phyloP scores from a whole-genome alignment of 169 alveolate genomes.

The Plasmodium gallinaceum region DNA sequence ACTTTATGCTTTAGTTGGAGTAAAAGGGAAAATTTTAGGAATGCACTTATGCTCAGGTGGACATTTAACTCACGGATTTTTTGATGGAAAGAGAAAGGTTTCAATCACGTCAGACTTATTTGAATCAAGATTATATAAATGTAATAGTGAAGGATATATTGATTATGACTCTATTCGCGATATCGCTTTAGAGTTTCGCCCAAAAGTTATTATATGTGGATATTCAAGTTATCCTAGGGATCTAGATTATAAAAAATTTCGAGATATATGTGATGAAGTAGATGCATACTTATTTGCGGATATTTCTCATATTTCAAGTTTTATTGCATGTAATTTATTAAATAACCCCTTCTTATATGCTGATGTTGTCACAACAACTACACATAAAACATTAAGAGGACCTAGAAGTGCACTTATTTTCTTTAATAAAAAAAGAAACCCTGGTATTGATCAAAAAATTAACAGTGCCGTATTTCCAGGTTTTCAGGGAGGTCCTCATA shows the following conservation, averaged over 20 bases:
- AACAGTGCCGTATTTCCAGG: slow-evolving; percentile 97
- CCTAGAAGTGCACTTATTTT: slow-evolving; percentile 97
- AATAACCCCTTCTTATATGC: slow-evolving; percentile 94
- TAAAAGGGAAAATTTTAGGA: slow-evolving; percentile 97
- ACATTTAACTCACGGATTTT: slow-evolving; percentile 94
- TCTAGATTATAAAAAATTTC: slow-evolving; percentile 90
- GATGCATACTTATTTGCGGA: slow-evolving; percentile 97
- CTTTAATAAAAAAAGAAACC: slow-evolving; percentile 88
- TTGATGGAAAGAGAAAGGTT: slow-evolving; percentile 92
- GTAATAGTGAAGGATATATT: slow-evolving; percentile 79
- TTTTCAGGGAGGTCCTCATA: slow-evolving; percentile 98
- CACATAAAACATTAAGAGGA: slow-evolving; percentile 97
- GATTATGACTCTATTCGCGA: slow-evolving; percentile 66
- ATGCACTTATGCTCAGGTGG: slow-evolving; percentile 97
- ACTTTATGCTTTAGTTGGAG: slow-evolving; percentile 94
- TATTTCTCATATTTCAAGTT: slow-evolving; percentile 97
- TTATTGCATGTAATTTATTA: slow-evolving; percentile 94
- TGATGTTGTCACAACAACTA: slow-evolving; percentile 98
- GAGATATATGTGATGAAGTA: slow-evolving; percentile 94
- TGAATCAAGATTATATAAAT: slow-evolving; percentile 94
- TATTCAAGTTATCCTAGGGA: slow-evolving; percentile 88
- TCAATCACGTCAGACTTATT: slow-evolving; percentile 95
- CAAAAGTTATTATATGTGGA: slow-evolving; percentile 92
- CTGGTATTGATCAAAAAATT: slow-evolving; percentile 91
- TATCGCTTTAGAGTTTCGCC: slow-evolving; percentile 86